Base-by-base conservation (phyloP, 371 early-diverging fungal genomes). In the Apophysomyces trapeziformis region DNA sequence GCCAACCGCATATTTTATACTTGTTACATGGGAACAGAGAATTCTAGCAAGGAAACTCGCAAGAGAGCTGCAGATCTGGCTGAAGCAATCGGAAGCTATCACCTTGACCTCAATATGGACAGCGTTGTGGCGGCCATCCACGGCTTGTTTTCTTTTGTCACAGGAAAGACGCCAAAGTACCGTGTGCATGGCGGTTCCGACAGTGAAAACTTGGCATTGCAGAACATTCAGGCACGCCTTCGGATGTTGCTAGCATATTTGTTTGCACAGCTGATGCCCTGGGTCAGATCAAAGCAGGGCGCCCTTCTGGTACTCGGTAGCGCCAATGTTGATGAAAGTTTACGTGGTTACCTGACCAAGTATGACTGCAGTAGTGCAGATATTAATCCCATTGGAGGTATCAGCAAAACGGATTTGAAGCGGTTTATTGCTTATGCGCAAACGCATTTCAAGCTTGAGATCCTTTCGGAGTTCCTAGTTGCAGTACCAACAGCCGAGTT, bases 331-430 rank as follows among this genome's bases (percentile, higher is more conserved):
- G 99, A 99, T 72, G 99, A 99, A 82, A 90, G 92, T 66, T 79
- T 99, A 58, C 88, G 98, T 54, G 99, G 99, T 3, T 98, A 99
- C 68, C 87, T 97, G 47, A 99, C 99, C 37, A 99, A 99, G 71
- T 98, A 98, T 76, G 99, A 99, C 69, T 98, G 99, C 68, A 96
- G 97, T 14, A 93, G 94, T 73, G 99, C 98, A 0, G 99, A 98
- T 76, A 77, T 99, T 38, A 98, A 98, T 67, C 98, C 98, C 0
- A 96, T 98, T 66, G 99, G 99, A 12, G 94, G 91, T 4, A 94
- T 99, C 65, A 90, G 93, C 76, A 97, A 99, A 75, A 76, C 75
- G 0, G 99, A 99, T 77, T 83, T 99, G 50, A 86, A 92, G 43
- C 77, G 85, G 0, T 98, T 94, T 68, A 91, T 99, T 44, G 84